Evolutionary conservation across 2,329 filamentous ascomycete species (phyloP).

Genomic region (Dichotomopilus funicola): DNA sequence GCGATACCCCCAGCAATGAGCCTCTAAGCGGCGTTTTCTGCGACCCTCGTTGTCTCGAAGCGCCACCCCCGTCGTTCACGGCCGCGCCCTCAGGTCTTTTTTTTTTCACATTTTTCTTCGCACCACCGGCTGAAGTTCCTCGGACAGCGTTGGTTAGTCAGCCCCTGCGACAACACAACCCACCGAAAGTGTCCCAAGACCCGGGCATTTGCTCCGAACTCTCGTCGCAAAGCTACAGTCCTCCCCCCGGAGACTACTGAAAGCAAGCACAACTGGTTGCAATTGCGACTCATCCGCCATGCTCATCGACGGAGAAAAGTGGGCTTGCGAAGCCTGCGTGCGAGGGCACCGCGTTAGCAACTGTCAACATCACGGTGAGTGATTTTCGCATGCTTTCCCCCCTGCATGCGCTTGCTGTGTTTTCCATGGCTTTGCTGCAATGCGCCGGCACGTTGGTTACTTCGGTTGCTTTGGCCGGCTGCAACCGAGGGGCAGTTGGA

Average conservation of each 20-base stretch:
- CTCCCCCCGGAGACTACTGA: neutral
- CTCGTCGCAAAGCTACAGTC: neutral
- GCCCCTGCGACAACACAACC: constrained; percentile 6
- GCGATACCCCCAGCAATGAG: constrained; percentile 26
- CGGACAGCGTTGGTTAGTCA: neutral
- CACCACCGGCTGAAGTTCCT: constrained; percentile 11
- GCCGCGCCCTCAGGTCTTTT: neutral
- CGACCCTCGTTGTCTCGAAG: constrained; percentile 21
- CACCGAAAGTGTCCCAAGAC: neutral
- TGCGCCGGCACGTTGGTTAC: constrained; percentile 2
- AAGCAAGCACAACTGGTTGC: neutral
- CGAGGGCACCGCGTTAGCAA: constrained; percentile 98
- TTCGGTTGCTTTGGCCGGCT: constrained; percentile 15
- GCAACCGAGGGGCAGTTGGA: constrained; percentile 21
- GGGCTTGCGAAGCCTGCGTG: constrained; percentile 95
- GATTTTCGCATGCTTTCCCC: constrained; percentile 21
- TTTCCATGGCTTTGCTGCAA: constrained; percentile 2
- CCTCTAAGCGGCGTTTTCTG: constrained; percentile 23
- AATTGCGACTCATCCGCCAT: constrained; percentile 38
- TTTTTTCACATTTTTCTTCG: constrained; percentile 14
- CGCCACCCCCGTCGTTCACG: constrained; percentile 2
- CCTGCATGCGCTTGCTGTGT: constrained; percentile 5
- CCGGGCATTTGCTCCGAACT: constrained; percentile 2
- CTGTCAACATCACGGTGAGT: constrained; percentile 89
- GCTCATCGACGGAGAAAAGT: constrained; percentile 94